A percentile compares a stretch with the other conserved stretches of the same genome.
These are phyloP conservation scores for Fimicolochytrium jonesii DNA, from an alignment of 192 early-diverging fungal genomes.

Conservation along the genomic window DNA sequence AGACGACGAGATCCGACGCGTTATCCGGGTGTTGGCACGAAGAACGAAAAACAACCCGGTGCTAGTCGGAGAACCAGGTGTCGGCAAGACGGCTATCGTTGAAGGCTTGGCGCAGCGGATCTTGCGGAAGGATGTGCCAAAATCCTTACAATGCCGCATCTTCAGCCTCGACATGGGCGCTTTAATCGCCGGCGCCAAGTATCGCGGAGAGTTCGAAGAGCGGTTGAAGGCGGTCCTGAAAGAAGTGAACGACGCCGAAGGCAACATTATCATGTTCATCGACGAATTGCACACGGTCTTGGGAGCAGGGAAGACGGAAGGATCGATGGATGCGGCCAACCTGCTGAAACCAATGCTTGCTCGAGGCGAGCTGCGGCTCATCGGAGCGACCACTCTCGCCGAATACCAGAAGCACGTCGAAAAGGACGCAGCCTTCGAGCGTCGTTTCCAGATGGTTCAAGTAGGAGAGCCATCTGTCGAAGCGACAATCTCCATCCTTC, in stretches of 20 bases:
- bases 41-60: conserved; percentile 91
- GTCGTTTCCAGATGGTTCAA: conserved; percentile 71
- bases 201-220: conserved; percentile 97
- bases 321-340: conserved; percentile 95
- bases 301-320: conserved; percentile 88
- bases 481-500: conserved; percentile 73
- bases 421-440: conserved; percentile 80
- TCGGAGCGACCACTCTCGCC: conserved; percentile 92
- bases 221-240: conserved; percentile 93
- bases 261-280: conserved; percentile 92
- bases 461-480: conserved; percentile 72
- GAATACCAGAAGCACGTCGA: conserved; percentile 95
- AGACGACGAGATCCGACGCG: conserved; percentile 92
- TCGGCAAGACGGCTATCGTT: conserved; percentile 76
- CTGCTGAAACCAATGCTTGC: conserved; percentile 97
- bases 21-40: conserved; percentile 87
- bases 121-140: conserved; percentile 86
- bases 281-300: conserved; percentile 96
- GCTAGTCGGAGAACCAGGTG: conserved; percentile 77
- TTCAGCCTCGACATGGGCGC: conserved; percentile 97
- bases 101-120: conserved; percentile 96
- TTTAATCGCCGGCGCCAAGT: conserved; percentile 87
- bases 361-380: conserved; percentile 89
- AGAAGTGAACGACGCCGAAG: conserved; percentile 87
- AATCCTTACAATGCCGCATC: conserved; percentile 72